Base-by-base conservation (phyloP, 192 early-diverging fungal genomes). In the Coemansia reversa region DNA sequence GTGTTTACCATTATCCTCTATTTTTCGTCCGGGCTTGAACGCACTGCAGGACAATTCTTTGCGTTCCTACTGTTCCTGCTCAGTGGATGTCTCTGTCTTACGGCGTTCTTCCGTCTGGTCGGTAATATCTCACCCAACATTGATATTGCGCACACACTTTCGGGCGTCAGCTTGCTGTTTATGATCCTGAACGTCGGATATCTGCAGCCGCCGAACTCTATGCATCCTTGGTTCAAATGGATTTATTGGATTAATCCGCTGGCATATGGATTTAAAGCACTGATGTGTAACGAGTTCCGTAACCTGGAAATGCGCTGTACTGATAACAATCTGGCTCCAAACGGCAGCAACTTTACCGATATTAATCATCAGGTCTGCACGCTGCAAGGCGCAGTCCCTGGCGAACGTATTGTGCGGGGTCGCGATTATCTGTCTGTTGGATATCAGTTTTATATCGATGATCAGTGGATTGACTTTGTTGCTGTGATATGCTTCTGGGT, bases 261-360 rank as follows among this genome's bases (percentile, higher is more conserved):
- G 29, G 75, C 84, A 1, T 92, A 91, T 68, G 88, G 82, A 12
- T 85, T 84, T 70, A 85, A 84, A 60, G 73, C 85, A 16, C 81
- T 92, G 16, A 71, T 90, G 71, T 70, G 76, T 51, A 92, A 91
- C 69, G 91, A 92, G 81, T 89, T 90, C 65, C 72, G 75, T 51
- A 27, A 52, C 16, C 74, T 79, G n/a, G 52, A 52, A 24, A 24
- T 79, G 25, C 33, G 48, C 7, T 83, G 81, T 49, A 55, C 56
- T 0, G 66, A 69, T 11, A 19, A 57, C 24, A 72, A 71, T 29
- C 60, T 83, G 52, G 67, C 87, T 30, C 86, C 86, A 18, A 75
- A 52, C 57, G 88, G 85, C 18, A 73, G 82, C 8, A 68, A 57
- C 8, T 86, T 86, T 51, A 69, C 68, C 30, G 32, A 84, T 27